A percentile compares a stretch with the other conserved stretches of the same genome.
Conservation (phyloP, 768 basidiomycete genomes). For the Suillus paluster region DNA sequence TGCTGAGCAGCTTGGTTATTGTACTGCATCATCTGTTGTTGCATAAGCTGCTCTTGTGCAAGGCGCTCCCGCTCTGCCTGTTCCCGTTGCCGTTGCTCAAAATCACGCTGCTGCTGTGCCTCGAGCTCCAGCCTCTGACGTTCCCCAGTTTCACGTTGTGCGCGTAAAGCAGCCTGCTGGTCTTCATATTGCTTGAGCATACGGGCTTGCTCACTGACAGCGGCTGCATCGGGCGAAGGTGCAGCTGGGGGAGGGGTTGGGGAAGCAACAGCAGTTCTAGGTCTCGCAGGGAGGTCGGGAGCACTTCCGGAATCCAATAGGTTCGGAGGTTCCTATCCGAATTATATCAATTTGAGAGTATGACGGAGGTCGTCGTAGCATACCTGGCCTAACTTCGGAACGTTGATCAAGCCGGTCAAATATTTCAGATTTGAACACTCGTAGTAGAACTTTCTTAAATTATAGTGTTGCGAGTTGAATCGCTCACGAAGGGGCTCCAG, state of each 20-base stretch:
- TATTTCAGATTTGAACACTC: constrained; percentile 99
- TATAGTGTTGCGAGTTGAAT: constrained; percentile 90
- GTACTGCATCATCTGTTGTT: constrained; percentile 81
- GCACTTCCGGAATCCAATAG: constrained; percentile 80
- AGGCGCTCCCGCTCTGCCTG: constrained; percentile 88
- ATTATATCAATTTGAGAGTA: constrained; percentile 7
- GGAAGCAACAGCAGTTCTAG: constrained; percentile 56
- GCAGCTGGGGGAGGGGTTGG: constrained; percentile 72
- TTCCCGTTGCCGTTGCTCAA: constrained; percentile 84
- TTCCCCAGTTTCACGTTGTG: constrained; percentile 84
- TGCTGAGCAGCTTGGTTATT: constrained; percentile 79
- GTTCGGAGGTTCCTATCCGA: constrained; percentile 90
- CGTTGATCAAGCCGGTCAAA: constrained; percentile 95
- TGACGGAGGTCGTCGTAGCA: background rate
- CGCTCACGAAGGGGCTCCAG: constrained; percentile 88
- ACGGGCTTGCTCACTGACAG: constrained; percentile 87
- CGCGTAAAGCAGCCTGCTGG: constrained; percentile 86
- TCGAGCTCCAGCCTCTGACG: constrained; percentile 77
- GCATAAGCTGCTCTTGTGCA: constrained; percentile 88
- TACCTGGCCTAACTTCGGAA: constrained; percentile 94
- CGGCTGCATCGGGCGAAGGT: constrained; percentile 69
- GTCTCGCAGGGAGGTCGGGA: constrained; percentile 87
- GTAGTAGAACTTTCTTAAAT: constrained; percentile 96
- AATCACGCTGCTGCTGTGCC: constrained; percentile 81
- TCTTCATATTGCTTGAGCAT: constrained; percentile 97